Evolutionary conservation across 192 early-diverging fungal genomes (phyloP), one percentile per base, ranked within the genome.

Genomic region (Polychytrium aggregatum): DNA sequence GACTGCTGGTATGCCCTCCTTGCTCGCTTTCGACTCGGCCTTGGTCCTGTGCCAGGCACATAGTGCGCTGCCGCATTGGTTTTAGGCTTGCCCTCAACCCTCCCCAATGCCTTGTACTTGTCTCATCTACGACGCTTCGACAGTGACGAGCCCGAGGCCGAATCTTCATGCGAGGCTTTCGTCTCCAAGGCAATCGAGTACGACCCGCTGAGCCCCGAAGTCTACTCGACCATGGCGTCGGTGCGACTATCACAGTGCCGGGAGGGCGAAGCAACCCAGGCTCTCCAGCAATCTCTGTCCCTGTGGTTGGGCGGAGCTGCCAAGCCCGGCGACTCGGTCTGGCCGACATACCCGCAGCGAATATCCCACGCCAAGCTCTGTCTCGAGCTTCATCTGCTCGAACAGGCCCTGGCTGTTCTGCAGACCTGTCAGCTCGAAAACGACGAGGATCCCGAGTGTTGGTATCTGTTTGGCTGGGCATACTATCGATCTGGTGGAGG

Each of bases 391-490:
- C 76, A 65, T 21, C 63, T 82, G 63, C 80, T 83, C 59, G 81
- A 81, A 18, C 70, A 76, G n/a, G 88, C 91, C 13, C 76, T 92
- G 20, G 67, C 50, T 6, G 74, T 96, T 1, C 60, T 98, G 36
- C 82, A 89, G 54, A 73, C 75, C 18, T 66, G 86, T 49, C 81
- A 86, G 60, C 76, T 83, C 48, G 91, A 98, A 56, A 83, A 96
- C 67, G 95, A 98, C 62, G 81, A 93, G 57, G 82, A 78, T 29
- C 77, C 88, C 5, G 91, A 98, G 59, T 57, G 79, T 29, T 96
- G 90, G 87, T 98, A 98, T 64, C 74, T 98, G 43, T 93, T 83
- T 70, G 89, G 91, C 31, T 98, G 87, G 87, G 81, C 82, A 34
- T 91, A 94, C 52, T 86, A 85, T 50, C 71, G 82, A 53, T 68